These are phyloP conservation scores for Pinguiococcus pyrenoidosus DNA, from an alignment of 108 stramenopile species.

Conservation along the genomic window DNA sequence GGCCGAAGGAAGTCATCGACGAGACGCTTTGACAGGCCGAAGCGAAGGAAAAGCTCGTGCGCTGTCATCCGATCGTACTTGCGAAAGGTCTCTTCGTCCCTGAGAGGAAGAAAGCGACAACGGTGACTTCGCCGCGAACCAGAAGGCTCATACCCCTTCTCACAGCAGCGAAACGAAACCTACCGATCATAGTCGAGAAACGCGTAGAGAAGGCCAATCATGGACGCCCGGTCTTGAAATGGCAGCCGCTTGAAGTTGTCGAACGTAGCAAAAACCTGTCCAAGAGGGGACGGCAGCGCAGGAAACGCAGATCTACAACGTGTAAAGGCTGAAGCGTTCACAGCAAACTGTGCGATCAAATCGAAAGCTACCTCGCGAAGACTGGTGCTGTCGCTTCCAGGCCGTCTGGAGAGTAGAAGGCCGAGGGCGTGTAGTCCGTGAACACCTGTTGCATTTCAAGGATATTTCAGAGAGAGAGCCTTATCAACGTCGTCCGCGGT, in stretches of 20 bases:
- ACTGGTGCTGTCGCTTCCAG: slow-evolving; percentile 77
- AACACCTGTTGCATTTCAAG: slow-evolving; percentile 57
- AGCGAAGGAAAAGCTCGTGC: slow-evolving; percentile 42
- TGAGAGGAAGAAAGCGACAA: no score
- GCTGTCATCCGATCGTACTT: slow-evolving; percentile 86
- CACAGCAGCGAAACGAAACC: no score
- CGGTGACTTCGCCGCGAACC: no score
- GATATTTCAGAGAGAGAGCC: no score
- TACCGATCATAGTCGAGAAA: slow-evolving; percentile 69
- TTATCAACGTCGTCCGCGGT: no score
- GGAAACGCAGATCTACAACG: background rate
- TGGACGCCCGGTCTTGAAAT: slow-evolving; percentile 58
- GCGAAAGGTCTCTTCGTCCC: slow-evolving; percentile 43
- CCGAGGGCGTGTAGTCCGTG: slow-evolving; percentile 70
- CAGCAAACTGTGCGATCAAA: no score
- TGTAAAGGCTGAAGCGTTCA: no score
- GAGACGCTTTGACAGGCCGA: slow-evolving; percentile 12
- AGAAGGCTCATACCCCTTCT: no score
- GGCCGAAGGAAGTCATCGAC: slow-evolving; percentile 20
- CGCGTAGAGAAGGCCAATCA: slow-evolving; percentile 69
- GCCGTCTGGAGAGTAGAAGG: slow-evolving; percentile 80
- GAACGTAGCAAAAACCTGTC: slow-evolving; percentile 70
- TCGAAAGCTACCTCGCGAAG: no score
- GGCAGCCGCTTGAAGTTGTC: slow-evolving; percentile 77
- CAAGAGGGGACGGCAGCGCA: slow-evolving; percentile 64